Evolutionary conservation across 371 early-diverging fungal genomes (phyloP), one percentile per base, ranked within the genome.

Genomic region (Circinella umbellata): DNA sequence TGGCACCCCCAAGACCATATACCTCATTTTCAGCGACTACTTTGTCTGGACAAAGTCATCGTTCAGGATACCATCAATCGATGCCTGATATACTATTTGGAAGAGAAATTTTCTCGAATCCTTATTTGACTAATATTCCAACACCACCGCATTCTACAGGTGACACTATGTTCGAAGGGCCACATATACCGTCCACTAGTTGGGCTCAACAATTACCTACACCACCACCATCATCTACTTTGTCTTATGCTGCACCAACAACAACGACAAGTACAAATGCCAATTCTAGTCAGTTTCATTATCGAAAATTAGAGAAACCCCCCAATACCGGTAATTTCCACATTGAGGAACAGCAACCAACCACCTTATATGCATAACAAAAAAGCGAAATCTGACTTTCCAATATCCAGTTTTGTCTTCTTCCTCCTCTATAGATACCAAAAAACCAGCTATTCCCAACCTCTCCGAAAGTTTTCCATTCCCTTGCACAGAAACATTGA

Each of bases 1-100:
- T 53, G n/a, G 55, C 42, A 13, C 69, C 53, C 6, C 69, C 69
- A 10, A 39, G 57, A 42, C 69, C 69, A 3, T 69, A 69, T 63
- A 57, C 69, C 62, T 69, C 69, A 42, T 69, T 69, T 18, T 69
- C 69, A 18, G 69, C 69, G 59, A 69, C 63, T 4, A 69, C 69
- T 34, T 27, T 57, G 57, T 57, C 57, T 17, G 57, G 57, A 39
- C 36, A 49, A n/a, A 55, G 18, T 42, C 53, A 66, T 35, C 67
- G 60, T 9, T 47, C 67, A 17, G 53, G 57, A 13, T 66, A 42
- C n/a, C 67, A 66, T 47, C 67, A 66, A 59, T 66, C 67, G 9
- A 66, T 66, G 67, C 67, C 67, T 47, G 60, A 66, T 35, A 57
- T 66, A 17, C 49, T 66, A 39, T 66, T 66, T 35, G 67, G 67